Evolutionary conservation across 345 rosid genomes (phyloP).

Genomic region (Pugionium cornutum): DNA sequence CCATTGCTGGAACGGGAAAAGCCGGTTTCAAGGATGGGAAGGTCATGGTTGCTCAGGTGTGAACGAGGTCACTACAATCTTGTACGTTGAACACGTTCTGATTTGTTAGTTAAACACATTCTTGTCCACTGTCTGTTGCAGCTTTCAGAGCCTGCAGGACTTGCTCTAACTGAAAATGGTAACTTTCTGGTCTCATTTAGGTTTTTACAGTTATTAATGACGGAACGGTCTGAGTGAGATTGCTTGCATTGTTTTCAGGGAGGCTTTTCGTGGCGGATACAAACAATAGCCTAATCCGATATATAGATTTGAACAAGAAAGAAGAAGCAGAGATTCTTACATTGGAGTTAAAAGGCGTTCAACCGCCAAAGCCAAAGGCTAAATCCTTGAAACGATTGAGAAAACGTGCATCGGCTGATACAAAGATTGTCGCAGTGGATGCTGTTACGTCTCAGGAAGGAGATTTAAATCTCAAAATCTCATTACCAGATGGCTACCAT

Average conservation of each 20-base stretch:
- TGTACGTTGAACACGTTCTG: neutral
- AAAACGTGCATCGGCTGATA: slow-evolving; percentile 67
- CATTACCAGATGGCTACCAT: slow-evolving; percentile 76
- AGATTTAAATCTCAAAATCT: slow-evolving; percentile 60
- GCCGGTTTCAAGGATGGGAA: slow-evolving; percentile 90
- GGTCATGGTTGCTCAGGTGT: slow-evolving; percentile 71
- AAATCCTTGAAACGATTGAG: slow-evolving; percentile 70
- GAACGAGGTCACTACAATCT: slow-evolving; percentile 25
- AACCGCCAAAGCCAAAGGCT: slow-evolving; percentile 65
- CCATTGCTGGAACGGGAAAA: slow-evolving; percentile 91
- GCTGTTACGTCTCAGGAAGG: slow-evolving; percentile 67
- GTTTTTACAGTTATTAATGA: neutral
- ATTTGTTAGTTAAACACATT: slow-evolving; percentile 11
- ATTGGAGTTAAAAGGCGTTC: slow-evolving; percentile 80
- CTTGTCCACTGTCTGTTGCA: slow-evolving; percentile 41
- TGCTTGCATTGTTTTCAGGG: slow-evolving; percentile 48
- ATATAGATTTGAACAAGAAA: slow-evolving; percentile 59
- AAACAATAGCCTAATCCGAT: slow-evolving; percentile 78
- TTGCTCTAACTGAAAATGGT: slow-evolving; percentile 75
- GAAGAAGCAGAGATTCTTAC: slow-evolving; percentile 59
- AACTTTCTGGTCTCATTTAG: slow-evolving; percentile 13
- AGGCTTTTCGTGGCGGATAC: slow-evolving; percentile 82
- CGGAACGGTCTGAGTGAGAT: neutral
- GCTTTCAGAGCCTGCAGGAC: slow-evolving; percentile 96
- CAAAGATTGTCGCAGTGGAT: slow-evolving; percentile 55